Percentiles rank a stretch among this genome's conserved stretches.
phyloP scores from a whole-genome alignment of 2,329 filamentous ascomycete species.

The Fusarium tupiense region DNA sequence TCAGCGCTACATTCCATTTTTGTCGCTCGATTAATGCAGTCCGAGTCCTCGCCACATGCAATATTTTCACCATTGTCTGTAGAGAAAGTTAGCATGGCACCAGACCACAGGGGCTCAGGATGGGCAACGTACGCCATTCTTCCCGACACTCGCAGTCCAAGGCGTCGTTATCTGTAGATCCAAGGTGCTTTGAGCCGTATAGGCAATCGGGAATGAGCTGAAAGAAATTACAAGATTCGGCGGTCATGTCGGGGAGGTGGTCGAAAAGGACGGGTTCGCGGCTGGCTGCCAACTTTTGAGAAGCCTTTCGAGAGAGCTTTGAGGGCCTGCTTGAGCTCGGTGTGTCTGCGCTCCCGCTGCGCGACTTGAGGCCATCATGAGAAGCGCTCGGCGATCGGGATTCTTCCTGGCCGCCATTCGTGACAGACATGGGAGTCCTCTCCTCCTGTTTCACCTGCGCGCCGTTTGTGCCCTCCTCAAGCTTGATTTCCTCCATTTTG shows the following conservation, averaged over 20 bases:
- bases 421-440: constrained; percentile 52
- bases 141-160: constrained; percentile 95
- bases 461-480: constrained; percentile 54
- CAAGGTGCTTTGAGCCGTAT: constrained; percentile 91
- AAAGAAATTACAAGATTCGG: constrained; percentile 79
- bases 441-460: constrained; percentile 53
- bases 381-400: constrained; percentile 54
- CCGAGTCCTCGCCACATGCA: constrained; percentile 94
- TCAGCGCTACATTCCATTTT: constrained; percentile 94
- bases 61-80: constrained; percentile 73
- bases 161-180: constrained; percentile 87
- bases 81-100: constrained; percentile 25
- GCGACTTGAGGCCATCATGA: constrained; percentile 57
- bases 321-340: constrained; percentile 66
- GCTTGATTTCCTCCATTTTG: constrained; percentile 57
- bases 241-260: constrained; percentile 80
- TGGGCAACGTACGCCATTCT: constrained; percentile 83
- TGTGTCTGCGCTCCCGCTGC: constrained; percentile 59
- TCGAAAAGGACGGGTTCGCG: constrained; percentile 74
- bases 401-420: constrained; percentile 40
- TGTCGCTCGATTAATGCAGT: constrained; percentile 97
- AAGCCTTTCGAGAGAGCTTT: constrained; percentile 77
- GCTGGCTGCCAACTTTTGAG: constrained; percentile 71
- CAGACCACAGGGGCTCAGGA: background rate
- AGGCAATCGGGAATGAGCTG: constrained; percentile 85